Evolutionary conservation across 2,329 filamentous ascomycete species (phyloP).

Genomic region (Reticulascus tulasneorum): DNA sequence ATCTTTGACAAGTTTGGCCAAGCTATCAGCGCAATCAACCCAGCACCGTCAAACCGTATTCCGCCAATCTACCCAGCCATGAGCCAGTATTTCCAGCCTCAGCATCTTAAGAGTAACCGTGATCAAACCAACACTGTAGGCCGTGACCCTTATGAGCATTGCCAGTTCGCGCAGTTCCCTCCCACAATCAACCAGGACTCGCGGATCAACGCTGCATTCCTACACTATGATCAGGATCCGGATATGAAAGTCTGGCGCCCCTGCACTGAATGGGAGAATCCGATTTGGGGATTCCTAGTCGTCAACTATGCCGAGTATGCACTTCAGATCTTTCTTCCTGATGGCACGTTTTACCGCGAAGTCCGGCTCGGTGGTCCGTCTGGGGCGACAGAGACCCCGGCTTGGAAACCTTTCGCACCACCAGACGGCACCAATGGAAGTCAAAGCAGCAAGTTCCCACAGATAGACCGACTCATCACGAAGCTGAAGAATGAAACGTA

Average conservation of each 20-base stretch:
- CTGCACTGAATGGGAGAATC: constrained; percentile 34
- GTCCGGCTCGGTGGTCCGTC: constrained; percentile 29
- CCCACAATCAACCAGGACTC: not conserved
- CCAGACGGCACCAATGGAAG: too few species aligned
- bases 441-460: constrained; percentile 10
- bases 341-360: constrained; percentile 39
- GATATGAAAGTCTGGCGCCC: too few species aligned
- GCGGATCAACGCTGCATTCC: not conserved
- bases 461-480: constrained; percentile 25
- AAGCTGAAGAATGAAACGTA: constrained; percentile 21
- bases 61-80: too few species aligned
- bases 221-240: too few species aligned
- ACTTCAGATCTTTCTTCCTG: constrained; percentile 35
- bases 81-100: too few species aligned
- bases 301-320: constrained; percentile 36
- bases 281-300: constrained; percentile 39
- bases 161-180: not conserved
- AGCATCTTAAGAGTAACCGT: too few species aligned
- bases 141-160: not conserved
- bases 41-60: not conserved
- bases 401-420: constrained; percentile 31
- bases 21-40: not conserved
- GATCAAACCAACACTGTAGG: not conserved
- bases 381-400: constrained; percentile 14
- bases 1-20: not conserved